Evolutionary conservation across 2,329 filamentous ascomycete genomes (phyloP), one percentile per base, ranked within the genome.

Genomic region (Calonectria crousiana): DNA sequence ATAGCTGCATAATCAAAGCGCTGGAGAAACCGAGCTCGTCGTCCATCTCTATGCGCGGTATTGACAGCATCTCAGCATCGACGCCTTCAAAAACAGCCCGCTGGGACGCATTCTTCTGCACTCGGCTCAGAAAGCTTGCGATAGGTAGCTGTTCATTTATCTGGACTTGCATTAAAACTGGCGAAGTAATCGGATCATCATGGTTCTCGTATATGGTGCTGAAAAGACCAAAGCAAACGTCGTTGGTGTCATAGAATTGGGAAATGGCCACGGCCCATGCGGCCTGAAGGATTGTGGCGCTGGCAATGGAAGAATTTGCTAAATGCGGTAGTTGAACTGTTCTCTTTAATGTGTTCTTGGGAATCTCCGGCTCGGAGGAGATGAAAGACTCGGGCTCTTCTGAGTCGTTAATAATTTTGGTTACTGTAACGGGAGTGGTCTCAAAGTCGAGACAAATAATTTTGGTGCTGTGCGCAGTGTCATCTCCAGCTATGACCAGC

Each of bases 191-290:
- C 6, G 81, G 78, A 2, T 74, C 80, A 6, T 72, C 41, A 18
- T 47, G 44, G 14, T 80, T 74, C 1, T 38, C 20, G 16, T 82
- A 77, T 20, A 78, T 71, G 30, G 70, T 78, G 2, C 49, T 26
- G 1, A 82, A 67, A 2, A 77, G 67, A 1, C 87, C 87, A 67
- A 88, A 87, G 10, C 85, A 78, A 16, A 87, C 81, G 67, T 88
- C 86, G 2, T 83, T 47, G 0, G 71, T 73, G 1, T 72, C 88
- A 2, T 85, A 79, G 74, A 92, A 92, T 8, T 84, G 83, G n/a
- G 86, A 83, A 3, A 92, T 23, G 2, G 93, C 78, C 71, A 47
- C 44, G 3, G 44, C 44, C 44, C 44, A 47, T 20, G 44, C 44
- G 44, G 44, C 44, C 44, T 47, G 44, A 13, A 80, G 18, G 20